These are phyloP conservation scores for Elaphomyces granulatus DNA, from an alignment of 495 filamentous ascomycete genomes.

Conservation along the genomic window DNA sequence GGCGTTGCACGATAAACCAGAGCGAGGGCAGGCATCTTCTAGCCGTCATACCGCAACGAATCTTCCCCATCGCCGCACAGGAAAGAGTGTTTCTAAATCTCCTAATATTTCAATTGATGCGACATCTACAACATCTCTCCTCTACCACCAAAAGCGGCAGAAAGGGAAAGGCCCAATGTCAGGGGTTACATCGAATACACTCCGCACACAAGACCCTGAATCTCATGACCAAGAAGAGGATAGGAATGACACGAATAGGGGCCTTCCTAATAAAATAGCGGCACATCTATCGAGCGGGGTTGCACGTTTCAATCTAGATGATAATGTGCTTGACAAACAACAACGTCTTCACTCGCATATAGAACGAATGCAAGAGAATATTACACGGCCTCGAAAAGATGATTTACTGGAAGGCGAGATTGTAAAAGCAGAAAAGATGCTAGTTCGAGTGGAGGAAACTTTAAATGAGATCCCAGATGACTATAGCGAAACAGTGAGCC, in stretches of 20 bases:
- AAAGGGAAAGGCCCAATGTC: slow-evolving; percentile 18
- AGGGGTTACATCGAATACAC: slow-evolving; percentile 9
- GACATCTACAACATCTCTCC: slow-evolving; percentile 25
- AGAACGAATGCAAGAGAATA: slow-evolving; percentile 24
- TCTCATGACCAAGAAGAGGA: slow-evolving; percentile 13
- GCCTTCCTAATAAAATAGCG: slow-evolving; percentile 1
- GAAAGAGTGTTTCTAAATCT: not conserved
- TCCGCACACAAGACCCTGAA: slow-evolving; percentile 24
- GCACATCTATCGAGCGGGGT: slow-evolving; percentile 15
- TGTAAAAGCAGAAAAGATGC: slow-evolving; percentile 62
- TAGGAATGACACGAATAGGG: not conserved
- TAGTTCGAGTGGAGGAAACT: slow-evolving; percentile 49
- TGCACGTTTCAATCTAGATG: slow-evolving; percentile 32
- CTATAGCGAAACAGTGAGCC: slow-evolving; percentile 52
- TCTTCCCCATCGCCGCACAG: not conserved
- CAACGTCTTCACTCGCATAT: slow-evolving; percentile 22
- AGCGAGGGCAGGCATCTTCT: no score
- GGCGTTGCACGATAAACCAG: no score
- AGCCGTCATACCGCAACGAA: no score
- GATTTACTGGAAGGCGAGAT: slow-evolving; percentile 46
- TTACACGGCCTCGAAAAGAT: slow-evolving; percentile 26
- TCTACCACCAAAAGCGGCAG: slow-evolving; percentile 10
- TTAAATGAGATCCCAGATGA: slow-evolving; percentile 41
- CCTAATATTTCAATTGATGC: slow-evolving; percentile 19
- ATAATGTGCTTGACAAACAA: slow-evolving; percentile 29